Evolutionary conservation across 2,329 filamentous ascomycete genomes (phyloP).

Genomic region (Cladophialophora bantiana): DNA sequence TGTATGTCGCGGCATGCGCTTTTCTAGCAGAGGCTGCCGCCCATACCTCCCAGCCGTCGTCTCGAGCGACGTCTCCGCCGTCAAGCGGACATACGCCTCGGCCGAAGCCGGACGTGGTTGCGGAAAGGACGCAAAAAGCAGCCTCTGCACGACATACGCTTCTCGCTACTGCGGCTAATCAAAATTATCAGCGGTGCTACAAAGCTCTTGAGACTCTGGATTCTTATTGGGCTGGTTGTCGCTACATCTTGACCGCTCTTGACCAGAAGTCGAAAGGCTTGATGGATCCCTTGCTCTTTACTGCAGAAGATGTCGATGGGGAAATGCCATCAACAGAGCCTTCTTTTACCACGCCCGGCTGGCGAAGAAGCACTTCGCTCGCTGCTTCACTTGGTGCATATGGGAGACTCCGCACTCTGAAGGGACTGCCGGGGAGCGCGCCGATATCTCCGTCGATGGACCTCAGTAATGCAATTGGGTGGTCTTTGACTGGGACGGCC

Average conservation of each 20-base stretch:
- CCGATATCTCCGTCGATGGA: conserved; percentile 54
- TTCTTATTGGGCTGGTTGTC: conserved; percentile 83
- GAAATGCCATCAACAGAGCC: conserved; percentile 61
- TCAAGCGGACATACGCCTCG: conserved; percentile 25
- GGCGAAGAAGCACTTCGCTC: conserved; percentile 50
- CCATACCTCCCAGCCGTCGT: conserved; percentile 69
- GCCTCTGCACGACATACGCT: conserved; percentile 70
- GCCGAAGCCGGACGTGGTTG: conserved; percentile 19
- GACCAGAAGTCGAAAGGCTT: conserved; percentile 89
- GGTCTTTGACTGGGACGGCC: conserved; percentile 85
- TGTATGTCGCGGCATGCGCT: conserved; percentile 88
- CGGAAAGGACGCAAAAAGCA: conserved; percentile 23
- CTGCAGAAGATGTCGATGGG: conserved; percentile 77
- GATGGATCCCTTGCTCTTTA: conserved; percentile 73
- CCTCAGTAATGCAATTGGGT: conserved; percentile 71
- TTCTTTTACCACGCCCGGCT: conserved; percentile 59
- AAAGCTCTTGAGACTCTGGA: conserved; percentile 82
- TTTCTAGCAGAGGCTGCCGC: conserved; percentile 83
- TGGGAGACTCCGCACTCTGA: conserved; percentile 23
- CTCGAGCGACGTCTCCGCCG: conserved; percentile 64
- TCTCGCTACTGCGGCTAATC: conserved; percentile 79
- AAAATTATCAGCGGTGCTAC: conserved; percentile 88
- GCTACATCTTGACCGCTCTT: conserved; percentile 84
- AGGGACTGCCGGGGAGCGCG: conserved; percentile 42
- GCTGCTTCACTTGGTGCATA: conserved; percentile 44